phyloP scores from a whole-genome alignment of 495 filamentous ascomycete genomes.

The Pseudomonodictys pantanalensis region DNA sequence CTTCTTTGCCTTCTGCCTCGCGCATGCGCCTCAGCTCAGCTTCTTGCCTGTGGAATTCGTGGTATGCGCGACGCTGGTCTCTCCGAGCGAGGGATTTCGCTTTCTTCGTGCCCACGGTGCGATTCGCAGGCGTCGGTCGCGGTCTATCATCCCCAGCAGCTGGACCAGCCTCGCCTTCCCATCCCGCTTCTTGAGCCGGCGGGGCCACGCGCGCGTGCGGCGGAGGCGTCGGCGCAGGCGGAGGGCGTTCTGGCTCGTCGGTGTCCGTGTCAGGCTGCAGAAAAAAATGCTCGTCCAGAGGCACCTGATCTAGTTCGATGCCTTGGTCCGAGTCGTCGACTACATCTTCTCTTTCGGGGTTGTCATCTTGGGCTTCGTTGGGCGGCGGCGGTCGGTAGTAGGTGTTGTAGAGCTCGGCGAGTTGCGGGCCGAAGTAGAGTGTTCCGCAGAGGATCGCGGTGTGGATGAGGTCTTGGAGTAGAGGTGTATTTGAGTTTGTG shows the following conservation, averaged over 20 bases:
- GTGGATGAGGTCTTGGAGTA: conserved; percentile 42
- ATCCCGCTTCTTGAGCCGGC: background rate
- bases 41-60: conserved; percentile 48
- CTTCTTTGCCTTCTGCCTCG: conserved; percentile 39
- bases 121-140: conserved; percentile 23
- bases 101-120: conserved; percentile 49
- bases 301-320: too few relatives aligned
- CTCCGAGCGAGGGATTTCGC: conserved; percentile 47
- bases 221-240: conserved; percentile 28
- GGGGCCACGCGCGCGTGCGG: background rate
- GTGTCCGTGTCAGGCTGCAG: conserved; percentile 8
- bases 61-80: conserved; percentile 50
- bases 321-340: too few relatives aligned
- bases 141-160: too few relatives aligned
- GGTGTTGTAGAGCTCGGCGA: conserved; percentile 23
- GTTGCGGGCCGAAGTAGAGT: conserved; percentile 40
- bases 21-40: conserved; percentile 40
- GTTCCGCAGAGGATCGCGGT: conserved; percentile 37
- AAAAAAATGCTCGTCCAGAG: conserved; percentile 14
- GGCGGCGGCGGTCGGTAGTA: background rate
- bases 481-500: conserved; percentile 38
- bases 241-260: conserved; percentile 6
- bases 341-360: background rate
- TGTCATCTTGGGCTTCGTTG: background rate
- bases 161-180: background rate